Base-by-base conservation (phyloP, 2,329 filamentous ascomycete genomes). In the Aspergillus fumigatus region DNA sequence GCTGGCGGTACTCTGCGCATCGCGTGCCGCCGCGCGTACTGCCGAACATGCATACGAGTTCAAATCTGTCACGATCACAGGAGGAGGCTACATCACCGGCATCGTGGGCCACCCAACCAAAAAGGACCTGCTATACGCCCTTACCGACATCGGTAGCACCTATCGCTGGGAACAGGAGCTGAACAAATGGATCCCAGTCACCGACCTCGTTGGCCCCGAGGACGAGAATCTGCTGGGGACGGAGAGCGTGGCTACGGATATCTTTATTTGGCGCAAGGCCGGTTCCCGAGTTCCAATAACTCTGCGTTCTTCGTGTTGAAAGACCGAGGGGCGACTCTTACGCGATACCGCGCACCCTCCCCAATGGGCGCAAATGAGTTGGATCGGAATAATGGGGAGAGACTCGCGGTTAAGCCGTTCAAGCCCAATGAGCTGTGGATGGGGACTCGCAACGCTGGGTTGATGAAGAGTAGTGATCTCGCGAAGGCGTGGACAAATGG, bases 201-300 rank as follows among this genome's bases (percentile, higher is more conserved):
- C 55, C 48, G 58, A 60, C 27, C 59, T 60, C 25, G 52, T 60
- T n/a, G 40, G 53, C 14, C 29, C 27, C 1, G 58, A 53, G 14
- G 58, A 60, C n/a, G 56, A 56, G 35, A 60, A 60, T n/a, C 48
- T 60, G 19, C 32, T 60, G 7, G 58, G 58, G 8, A 60, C 58
- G 7, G 58, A 60, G 53, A 60, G 58, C 38, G 47, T 60, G 9
- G 58, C 58, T 5, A 35, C 56, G 35, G 58, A 60, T 17, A 53
- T 2, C 26, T 60, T 2, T 60, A 60, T 32, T 51, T 60, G 2
- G 58, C 58, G 38, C 58, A 60, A 14, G 58, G 58, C 8, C 56
- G 58, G 14, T 60, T 59, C 25, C 17, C 56, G 23, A 60, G 25
- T n/a, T 56, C 58, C 1, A 51, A 58, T 17, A 53, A 60, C 40